Evolutionary conservation across 345 rosid species (phyloP).

Genomic region (Orychophragmus violaceus): DNA sequence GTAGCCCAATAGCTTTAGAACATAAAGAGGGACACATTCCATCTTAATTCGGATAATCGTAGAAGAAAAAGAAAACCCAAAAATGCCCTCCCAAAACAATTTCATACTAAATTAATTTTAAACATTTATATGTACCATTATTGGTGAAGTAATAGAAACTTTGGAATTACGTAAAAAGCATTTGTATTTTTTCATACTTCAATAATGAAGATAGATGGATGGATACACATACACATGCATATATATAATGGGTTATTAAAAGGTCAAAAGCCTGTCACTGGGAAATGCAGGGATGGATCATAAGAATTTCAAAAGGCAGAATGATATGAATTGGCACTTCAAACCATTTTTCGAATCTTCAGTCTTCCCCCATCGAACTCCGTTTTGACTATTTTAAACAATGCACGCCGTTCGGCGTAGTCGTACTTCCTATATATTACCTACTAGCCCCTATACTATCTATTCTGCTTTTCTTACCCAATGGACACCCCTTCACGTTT

Average conservation of each 20-base stretch:
- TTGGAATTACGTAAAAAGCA: not conserved
- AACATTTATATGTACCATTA: not conserved
- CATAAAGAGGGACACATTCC: constrained; percentile 18
- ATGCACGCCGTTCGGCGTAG: constrained; percentile 18
- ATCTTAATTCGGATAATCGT: not conserved
- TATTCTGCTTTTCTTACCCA: not conserved
- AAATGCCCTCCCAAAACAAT: not conserved
- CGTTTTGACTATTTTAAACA: constrained; percentile 18
- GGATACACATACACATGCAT: not conserved
- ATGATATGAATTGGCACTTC: constrained; percentile 29
- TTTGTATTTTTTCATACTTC: not conserved
- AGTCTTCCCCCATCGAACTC: constrained; percentile 18
- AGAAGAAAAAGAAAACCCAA: no score
- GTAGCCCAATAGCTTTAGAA: constrained; percentile 18
- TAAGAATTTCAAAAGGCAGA: constrained; percentile 23
- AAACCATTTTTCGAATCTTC: constrained; percentile 16
- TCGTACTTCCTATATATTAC: not conserved
- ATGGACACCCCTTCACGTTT: not conserved
- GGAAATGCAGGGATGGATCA: constrained; percentile 13
- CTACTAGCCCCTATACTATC: not conserved
- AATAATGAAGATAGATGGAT: not conserved
- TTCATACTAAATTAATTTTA: no score
- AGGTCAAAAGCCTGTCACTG: constrained; percentile 25
- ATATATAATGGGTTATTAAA: not conserved
- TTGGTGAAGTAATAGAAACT: not conserved